These are phyloP conservation scores for Aspergillus novofumigatus DNA, from an alignment of 2,329 filamentous ascomycete genomes.

Conservation along the genomic window DNA sequence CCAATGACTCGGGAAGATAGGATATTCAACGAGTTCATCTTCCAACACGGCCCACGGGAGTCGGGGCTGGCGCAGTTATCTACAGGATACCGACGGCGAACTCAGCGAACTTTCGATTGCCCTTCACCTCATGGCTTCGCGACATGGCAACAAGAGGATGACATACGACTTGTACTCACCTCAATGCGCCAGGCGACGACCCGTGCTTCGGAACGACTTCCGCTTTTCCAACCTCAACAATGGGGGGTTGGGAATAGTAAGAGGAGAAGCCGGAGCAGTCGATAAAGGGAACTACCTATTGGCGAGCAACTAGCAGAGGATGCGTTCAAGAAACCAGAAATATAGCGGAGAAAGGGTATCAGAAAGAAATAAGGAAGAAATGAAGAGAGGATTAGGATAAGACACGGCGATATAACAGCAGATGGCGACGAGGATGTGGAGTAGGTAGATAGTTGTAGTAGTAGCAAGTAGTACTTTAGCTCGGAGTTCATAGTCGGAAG, in stretches of 20 bases:
- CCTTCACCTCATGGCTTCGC: not conserved
- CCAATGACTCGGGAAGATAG: constrained; percentile 77
- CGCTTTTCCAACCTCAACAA: not conserved
- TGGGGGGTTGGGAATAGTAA: not conserved
- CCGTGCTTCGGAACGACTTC: constrained; percentile 22
- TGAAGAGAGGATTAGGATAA: constrained; percentile 4
- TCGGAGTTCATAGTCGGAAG: not conserved
- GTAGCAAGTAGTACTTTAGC: not conserved
- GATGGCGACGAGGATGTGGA: constrained; percentile 10
- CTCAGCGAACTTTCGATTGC: constrained; percentile 10
- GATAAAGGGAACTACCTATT: not conserved
- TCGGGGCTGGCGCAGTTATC: constrained; percentile 34
- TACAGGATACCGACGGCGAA: constrained; percentile 19
- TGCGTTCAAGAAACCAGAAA: not conserved
- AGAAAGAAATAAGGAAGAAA: not conserved
- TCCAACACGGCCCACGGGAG: constrained; percentile 51
- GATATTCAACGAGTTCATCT: constrained; percentile 96
- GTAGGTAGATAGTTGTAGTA: constrained; percentile 3
- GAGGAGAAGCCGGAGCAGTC: not conserved
- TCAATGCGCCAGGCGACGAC: constrained; percentile 38
- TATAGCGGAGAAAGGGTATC: constrained; percentile 1
- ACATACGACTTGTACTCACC: constrained; percentile 23
- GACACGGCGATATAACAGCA: constrained; percentile 1
- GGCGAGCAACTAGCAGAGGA: not conserved
- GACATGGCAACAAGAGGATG: constrained; percentile 4